Conservation (phyloP, 2,329 filamentous ascomycete species). For the Arthrobotrys iridis region DNA sequence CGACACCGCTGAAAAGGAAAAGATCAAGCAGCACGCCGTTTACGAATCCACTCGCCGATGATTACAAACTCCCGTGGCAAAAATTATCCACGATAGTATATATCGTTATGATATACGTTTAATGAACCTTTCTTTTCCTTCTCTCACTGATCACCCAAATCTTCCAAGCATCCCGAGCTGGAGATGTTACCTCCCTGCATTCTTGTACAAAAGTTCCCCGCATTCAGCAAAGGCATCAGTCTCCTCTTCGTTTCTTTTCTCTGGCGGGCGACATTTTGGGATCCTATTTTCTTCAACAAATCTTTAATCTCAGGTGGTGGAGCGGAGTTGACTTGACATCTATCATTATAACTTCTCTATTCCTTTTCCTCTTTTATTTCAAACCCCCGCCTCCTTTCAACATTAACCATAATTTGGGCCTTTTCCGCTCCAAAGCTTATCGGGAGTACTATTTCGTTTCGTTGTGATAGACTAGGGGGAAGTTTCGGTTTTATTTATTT, state of each 20-base stretch:
- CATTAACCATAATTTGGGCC: background rate
- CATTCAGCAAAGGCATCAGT: background rate
- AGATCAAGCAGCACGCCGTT: conserved; percentile 58
- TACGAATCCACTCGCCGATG: conserved; percentile 30
- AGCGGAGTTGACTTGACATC: conserved; percentile 5
- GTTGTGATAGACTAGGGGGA: conserved; percentile 33
- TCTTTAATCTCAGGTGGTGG: conserved; percentile 6
- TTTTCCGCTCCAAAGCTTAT: background rate
- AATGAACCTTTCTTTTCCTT: too few species aligned
- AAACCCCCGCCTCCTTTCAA: background rate
- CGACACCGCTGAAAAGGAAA: conserved; percentile 97
- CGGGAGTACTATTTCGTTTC: background rate
- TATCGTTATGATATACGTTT: conserved; percentile 2
- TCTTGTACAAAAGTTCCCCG: conserved; percentile 32
- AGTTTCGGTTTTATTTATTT: conserved; percentile 4
- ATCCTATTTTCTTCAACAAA: background rate
- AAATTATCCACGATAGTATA: background rate
- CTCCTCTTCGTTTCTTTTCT: background rate
- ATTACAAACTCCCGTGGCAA: background rate
- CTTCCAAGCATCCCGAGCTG: background rate
- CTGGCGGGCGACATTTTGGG: background rate
- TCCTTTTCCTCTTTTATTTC: background rate
- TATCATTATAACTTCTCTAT: background rate
- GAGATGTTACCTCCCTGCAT: background rate
- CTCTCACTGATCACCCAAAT: background rate